Conservation (phyloP, 139 green algal species). For the Closterium sp. region DNA sequence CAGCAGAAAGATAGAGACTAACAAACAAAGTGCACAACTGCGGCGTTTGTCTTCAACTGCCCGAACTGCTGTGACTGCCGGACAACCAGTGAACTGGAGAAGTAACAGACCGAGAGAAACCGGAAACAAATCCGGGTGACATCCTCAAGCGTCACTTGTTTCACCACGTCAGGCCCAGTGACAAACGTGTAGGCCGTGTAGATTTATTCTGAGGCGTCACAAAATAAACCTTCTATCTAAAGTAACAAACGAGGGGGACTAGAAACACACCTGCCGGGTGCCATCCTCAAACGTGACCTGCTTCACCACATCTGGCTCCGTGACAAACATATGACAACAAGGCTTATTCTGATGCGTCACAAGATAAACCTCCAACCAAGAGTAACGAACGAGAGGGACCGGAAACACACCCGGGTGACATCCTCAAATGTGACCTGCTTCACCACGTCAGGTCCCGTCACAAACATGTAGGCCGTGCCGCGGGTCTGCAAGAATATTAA, state of each 20-base stretch:
- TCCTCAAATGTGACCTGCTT: conserved; percentile 54
- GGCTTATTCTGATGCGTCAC: no score
- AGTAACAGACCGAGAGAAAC: not conserved
- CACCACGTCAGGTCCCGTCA: conserved; percentile 68
- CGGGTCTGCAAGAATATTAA: no score
- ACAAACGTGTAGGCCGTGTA: conserved; percentile 69
- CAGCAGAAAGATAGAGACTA: no score
- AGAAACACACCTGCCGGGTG: conserved; percentile 37
- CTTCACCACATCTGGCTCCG: conserved; percentile 59
- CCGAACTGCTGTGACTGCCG: no score
- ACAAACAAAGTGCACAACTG: no score
- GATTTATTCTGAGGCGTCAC: no score
- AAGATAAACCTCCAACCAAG: no score
- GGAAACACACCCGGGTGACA: conserved; percentile 39
- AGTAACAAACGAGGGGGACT: not conserved
- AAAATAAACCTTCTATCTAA: no score
- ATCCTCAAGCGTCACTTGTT: conserved; percentile 54
- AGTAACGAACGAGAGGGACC: not conserved
- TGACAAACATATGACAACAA: conserved; percentile 79
- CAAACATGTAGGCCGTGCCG: conserved; percentile 63
- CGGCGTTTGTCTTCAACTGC: no score
- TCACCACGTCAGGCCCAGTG: conserved; percentile 68
- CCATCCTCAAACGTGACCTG: conserved; percentile 54
- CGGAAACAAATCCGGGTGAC: conserved; percentile 39
- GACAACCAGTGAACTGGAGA: not conserved